A percentile compares a stretch with the other conserved stretches of the same genome.
phyloP scores from a whole-genome alignment of 2,329 filamentous ascomycete species.

The Botryotinia calthae region DNA sequence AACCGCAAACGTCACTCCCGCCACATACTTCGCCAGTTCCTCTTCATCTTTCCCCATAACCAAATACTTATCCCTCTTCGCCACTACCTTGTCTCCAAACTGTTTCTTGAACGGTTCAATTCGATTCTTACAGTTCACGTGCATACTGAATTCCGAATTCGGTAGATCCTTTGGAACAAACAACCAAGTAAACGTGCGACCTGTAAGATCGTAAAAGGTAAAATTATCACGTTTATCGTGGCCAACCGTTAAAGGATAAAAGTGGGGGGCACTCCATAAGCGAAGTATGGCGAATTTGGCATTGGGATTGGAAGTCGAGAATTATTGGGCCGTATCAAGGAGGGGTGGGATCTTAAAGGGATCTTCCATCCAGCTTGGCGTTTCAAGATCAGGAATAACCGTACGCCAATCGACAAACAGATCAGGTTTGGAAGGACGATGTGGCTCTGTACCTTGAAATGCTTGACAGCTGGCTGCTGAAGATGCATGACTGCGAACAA shows the following conservation, averaged over 20 bases:
- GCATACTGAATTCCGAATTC: constrained; percentile 45
- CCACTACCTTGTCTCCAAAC: constrained; percentile 42
- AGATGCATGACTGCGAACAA: constrained; percentile 41
- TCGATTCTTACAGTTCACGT: constrained; percentile 39
- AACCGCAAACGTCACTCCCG: constrained; percentile 45
- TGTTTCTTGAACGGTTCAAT: constrained; percentile 29
- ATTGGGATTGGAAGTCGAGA: constrained; percentile 30
- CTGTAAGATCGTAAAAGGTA: constrained; percentile 45
- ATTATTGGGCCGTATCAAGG: constrained; percentile 37
- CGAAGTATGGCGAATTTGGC: constrained; percentile 46
- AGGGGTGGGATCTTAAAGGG: constrained; percentile 40
- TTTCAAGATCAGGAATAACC: constrained; percentile 28
- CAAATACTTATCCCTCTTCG: constrained; percentile 45
- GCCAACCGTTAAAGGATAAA: constrained; percentile 49
- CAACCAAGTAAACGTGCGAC: constrained; percentile 48
- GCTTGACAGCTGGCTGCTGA: constrained; percentile 39
- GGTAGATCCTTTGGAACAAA: constrained; percentile 50
- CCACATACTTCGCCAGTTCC: constrained; percentile 43
- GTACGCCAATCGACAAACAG: constrained; percentile 46
- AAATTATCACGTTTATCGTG: constrained; percentile 39
- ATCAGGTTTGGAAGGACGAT: constrained; percentile 40
- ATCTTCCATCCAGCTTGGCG: constrained; percentile 38
- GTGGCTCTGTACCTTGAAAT: constrained; percentile 41
- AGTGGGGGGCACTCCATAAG: constrained; percentile 49
- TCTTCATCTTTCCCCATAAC: constrained; percentile 46